A percentile compares a stretch with the other conserved stretches of the same genome.
Evolutionary conservation across 805 yeast genomes (phyloP).

Genomic region (Yarrowia hollandica): DNA sequence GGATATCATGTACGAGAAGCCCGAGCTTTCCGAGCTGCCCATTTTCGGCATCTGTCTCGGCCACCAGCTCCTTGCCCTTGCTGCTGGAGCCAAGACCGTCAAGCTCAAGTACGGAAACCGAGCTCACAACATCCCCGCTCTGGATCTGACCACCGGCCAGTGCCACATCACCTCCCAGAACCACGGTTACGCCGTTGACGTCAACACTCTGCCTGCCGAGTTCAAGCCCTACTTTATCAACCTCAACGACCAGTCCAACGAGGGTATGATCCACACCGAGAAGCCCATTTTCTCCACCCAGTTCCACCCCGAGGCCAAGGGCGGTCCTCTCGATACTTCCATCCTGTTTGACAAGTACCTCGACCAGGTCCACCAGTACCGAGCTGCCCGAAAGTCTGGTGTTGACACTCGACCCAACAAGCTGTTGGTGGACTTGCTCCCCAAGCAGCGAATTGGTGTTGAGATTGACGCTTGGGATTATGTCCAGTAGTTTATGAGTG

Average conservation of each 20-base stretch:
- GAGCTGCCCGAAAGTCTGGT: constrained; percentile 46
- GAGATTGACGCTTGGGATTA: constrained; percentile 40
- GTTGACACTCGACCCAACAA: constrained; percentile 46
- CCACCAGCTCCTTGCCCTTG: constrained; percentile 93
- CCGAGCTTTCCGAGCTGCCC: constrained; percentile 65
- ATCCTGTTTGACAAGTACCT: constrained; percentile 90
- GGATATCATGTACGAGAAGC: constrained; percentile 53
- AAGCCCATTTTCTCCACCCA: constrained; percentile 95
- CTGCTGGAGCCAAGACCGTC: constrained; percentile 88
- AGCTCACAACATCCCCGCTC: constrained; percentile 97
- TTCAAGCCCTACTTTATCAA: constrained; percentile 89
- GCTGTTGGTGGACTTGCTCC: constrained; percentile 43
- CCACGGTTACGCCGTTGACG: constrained; percentile 97
- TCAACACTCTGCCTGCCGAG: constrained; percentile 65
- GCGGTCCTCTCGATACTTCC: constrained; percentile 95
- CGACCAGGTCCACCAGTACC: constrained; percentile 62
- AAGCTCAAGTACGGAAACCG: constrained; percentile 97
- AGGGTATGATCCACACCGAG: constrained; percentile 88
- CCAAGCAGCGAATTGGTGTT: constrained; percentile 47
- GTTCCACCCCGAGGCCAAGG: constrained; percentile 99
- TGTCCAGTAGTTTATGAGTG: neutral
- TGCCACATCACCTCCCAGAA: constrained; percentile 98
- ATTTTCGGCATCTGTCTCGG: constrained; percentile 98
- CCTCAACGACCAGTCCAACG: constrained; percentile 93
- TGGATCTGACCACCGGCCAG: constrained; percentile 84